These are phyloP conservation scores for Rheum nobile DNA, from an alignment of 148 eudicot genomes.

Conservation along the genomic window DNA sequence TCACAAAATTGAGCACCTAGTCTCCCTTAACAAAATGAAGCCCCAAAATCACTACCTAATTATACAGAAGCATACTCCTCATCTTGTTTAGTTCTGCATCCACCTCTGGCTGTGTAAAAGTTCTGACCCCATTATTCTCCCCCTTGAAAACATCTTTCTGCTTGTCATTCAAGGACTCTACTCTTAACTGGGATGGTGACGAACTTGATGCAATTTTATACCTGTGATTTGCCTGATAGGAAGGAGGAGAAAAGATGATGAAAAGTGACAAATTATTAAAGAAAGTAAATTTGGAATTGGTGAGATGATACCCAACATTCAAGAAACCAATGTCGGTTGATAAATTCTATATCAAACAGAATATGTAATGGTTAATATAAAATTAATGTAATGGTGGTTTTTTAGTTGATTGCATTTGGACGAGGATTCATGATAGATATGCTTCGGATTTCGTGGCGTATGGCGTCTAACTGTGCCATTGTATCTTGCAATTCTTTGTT, in stretches of 20 bases:
- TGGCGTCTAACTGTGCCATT: slow-evolving; percentile 84
- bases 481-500: slow-evolving; percentile 93
- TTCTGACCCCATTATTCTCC: slow-evolving; percentile 26
- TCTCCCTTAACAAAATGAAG: too few species aligned
- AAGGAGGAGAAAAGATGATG: background rate
- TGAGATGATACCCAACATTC: background rate
- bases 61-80: too few species aligned
- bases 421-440: slow-evolving; percentile 82
- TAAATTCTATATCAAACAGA: too few species aligned
- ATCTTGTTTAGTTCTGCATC: too few species aligned
- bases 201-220: slow-evolving; percentile 54
- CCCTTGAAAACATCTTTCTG: slow-evolving; percentile 21
- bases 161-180: slow-evolving; percentile 25
- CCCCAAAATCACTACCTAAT: too few species aligned
- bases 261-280: too few species aligned
- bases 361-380: too few species aligned
- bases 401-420: too few species aligned
- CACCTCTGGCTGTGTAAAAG: slow-evolving; percentile 43
- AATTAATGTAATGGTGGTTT: too few species aligned
- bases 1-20: too few species aligned
- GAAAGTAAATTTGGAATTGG: background rate
- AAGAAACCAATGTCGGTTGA: background rate
- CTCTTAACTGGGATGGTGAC: slow-evolving; percentile 15
- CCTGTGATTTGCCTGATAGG: slow-evolving; percentile 57
- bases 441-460: slow-evolving; percentile 74